These are phyloP conservation scores for Fusarium odoratissimum DNA, from an alignment of 2,329 filamentous ascomycete genomes.

Conservation along the genomic window DNA sequence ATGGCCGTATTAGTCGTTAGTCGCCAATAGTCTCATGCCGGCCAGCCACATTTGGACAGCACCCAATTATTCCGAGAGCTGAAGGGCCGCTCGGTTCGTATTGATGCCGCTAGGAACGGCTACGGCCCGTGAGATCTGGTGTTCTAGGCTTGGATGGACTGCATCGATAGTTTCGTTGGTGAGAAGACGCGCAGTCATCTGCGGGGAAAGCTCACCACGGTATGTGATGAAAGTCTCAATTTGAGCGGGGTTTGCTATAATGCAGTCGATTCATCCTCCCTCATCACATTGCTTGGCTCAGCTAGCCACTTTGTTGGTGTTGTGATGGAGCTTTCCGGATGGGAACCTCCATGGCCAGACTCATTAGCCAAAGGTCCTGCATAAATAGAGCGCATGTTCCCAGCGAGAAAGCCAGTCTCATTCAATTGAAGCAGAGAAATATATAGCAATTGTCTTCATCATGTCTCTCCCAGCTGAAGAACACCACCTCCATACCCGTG, in stretches of 20 bases:
- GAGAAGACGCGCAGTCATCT: background rate
- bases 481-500: background rate
- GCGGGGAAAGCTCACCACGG: background rate
- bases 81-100: background rate
- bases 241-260: background rate
- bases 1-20: background rate
- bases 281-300: background rate
- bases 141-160: background rate
- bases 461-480: background rate
- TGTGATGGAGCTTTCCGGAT: background rate
- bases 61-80: background rate
- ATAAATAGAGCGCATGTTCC: background rate
- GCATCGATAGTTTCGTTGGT: background rate
- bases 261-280: background rate
- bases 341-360: background rate
- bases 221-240: background rate
- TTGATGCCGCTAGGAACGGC: slow-evolving; percentile 1
- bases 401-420: background rate
- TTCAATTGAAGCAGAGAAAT: too few species aligned
- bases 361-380: too few species aligned
- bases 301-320: background rate
- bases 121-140: slow-evolving; percentile 14
- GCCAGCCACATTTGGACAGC: background rate
- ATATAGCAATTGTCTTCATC: background rate
- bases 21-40: background rate